Evolutionary conservation across 352 stramenopile genomes (phyloP), one percentile per base, ranked within the genome.

Genomic region (Globisporangium barbulae): DNA sequence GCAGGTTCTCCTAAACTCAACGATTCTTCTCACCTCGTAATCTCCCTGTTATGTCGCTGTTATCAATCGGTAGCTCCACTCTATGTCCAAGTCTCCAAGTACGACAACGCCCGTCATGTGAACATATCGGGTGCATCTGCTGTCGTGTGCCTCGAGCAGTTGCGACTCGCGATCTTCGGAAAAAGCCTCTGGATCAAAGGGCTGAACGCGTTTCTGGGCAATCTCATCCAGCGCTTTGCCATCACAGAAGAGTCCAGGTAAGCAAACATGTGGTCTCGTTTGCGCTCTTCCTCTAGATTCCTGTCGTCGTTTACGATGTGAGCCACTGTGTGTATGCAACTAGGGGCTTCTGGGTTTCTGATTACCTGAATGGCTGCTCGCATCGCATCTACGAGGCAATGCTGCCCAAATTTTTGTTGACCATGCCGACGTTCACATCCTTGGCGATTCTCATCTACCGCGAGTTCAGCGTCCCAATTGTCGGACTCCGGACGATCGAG

Each of bases 71-170:
- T 60, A 78, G 85, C 79, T 8, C 83, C 78, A 4, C 55, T 96
- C 4, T 90, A 89, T 50, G 79, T 90, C 8, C 83, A 96, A 70
- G 79, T 96, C 5, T 88, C 88, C 48, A 88, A 89, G 61, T 75
- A 74, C 21, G 83, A 93, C 57, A 93, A 90, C 35, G 75, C 84
- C 10, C 69, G 74, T 2, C 88, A 94, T 37, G 77, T 91, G 49
- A 77, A 89, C 33, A 89, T 90, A 45, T 90, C 85, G 6, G 78
- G 83, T 15, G 83, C 82, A 0, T 83, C 80, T 35, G 72, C 83
- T 50, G 79, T 93, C 22, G 70, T 93, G 17, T 96, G 88, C 50
- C 63, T 94, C 19, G 80, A 96, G 48, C 78, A 93, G 53, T 62
- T 96, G 3, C 83, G 85, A 35, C 64, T 93, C 13, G 77, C 80